Percentiles rank a stretch among this genome's conserved stretches.
phyloP scores from a whole-genome alignment of 108 stramenopile genomes.

The Cyclotella cryptica region DNA sequence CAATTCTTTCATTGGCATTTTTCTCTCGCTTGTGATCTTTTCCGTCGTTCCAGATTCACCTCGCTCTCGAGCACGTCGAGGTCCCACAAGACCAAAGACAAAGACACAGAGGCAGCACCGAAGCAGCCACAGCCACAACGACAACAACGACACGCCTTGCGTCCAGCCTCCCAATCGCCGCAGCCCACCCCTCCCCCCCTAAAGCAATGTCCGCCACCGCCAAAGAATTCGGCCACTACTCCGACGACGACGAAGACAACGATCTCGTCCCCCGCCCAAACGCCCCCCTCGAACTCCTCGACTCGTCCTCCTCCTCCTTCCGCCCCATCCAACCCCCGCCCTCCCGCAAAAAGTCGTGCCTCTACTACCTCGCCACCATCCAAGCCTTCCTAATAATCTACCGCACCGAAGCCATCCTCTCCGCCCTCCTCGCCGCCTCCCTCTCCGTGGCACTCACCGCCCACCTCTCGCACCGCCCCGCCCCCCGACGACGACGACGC shows the following conservation, averaged over 20 bases:
- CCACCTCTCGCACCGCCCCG: background rate
- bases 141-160: no score
- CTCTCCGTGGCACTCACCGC: conserved; percentile 30
- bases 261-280: conserved; percentile 31
- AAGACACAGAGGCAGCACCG: no score
- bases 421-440: conserved; percentile 32
- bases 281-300: conserved; percentile 24
- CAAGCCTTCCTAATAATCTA: conserved; percentile 53
- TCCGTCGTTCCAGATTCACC: no score
- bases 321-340: background rate
- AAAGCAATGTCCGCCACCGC: conserved; percentile 19
- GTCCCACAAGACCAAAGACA: no score
- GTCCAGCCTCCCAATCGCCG: no score
- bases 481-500: background rate
- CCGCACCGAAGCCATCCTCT: conserved; percentile 48
- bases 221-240: conserved; percentile 53
- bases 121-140: no score
- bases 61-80: no score
- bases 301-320: conserved; percentile 19
- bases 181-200: background rate
- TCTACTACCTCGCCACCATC: conserved; percentile 51
- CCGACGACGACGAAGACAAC: conserved; percentile 30
- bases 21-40: no score
- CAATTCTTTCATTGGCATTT: no score
- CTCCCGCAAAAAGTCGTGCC: conserved; percentile 21